Evolutionary conservation across 768 basidiomycete genomes (phyloP).

Genomic region (Collybia nuda): DNA sequence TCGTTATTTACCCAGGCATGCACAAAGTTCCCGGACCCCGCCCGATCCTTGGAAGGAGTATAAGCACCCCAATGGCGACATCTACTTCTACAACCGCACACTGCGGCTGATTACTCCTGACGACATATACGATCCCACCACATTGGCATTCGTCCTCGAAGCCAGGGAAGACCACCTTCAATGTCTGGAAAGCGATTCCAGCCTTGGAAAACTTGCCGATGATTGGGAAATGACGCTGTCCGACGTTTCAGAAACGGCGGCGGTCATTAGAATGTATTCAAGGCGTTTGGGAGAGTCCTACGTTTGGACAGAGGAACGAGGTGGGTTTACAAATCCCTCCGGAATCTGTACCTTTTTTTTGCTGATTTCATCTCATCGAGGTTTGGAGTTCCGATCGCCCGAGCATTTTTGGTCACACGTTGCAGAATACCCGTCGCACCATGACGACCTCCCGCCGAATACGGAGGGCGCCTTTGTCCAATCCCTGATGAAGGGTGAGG

Average conservation of each 20-base stretch:
- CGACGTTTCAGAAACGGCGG: conserved; percentile 31
- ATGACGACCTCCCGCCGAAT: conserved; percentile 31
- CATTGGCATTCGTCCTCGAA: conserved; percentile 30
- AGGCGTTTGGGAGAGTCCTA: conserved; percentile 28
- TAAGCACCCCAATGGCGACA: conserved; percentile 44
- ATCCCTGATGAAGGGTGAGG: conserved; percentile 30
- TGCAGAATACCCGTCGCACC: conserved; percentile 43
- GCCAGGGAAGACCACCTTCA: conserved; percentile 35
- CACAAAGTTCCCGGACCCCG: conserved; percentile 8
- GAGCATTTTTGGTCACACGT: conserved; percentile 42
- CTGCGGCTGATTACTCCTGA: conserved; percentile 39
- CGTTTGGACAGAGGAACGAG: conserved; percentile 33
- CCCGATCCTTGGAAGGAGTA: conserved; percentile 32
- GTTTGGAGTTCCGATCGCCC: conserved; percentile 23
- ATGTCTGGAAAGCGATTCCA: conserved; percentile 28
- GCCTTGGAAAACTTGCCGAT: conserved; percentile 26
- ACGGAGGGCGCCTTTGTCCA: conserved; percentile 32
- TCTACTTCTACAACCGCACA: conserved; percentile 38
- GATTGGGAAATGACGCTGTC: conserved; percentile 41
- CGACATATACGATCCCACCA: conserved; percentile 32
- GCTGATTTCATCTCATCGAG: conserved; percentile 11
- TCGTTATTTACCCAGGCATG: neutral
- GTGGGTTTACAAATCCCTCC: conserved; percentile 15
- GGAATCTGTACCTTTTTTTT: neutral
- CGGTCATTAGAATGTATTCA: conserved; percentile 39